Evolutionary conservation across 2,329 filamentous ascomycete genomes (phyloP), one percentile per base, ranked within the genome.

Genomic region (Lachnellula cervina): DNA sequence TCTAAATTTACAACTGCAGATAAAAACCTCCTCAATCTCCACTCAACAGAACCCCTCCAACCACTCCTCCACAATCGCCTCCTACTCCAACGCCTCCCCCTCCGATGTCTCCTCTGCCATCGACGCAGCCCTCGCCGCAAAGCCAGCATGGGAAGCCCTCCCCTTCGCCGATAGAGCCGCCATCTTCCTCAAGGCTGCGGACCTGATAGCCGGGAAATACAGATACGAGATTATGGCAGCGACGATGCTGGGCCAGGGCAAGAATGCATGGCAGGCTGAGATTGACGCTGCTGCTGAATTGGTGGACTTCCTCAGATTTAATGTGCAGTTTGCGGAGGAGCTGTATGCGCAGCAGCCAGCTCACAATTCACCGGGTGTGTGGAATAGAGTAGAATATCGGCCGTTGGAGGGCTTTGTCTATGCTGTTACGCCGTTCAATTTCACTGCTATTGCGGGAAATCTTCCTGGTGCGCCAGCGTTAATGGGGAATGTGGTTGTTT

Each of bases 361-460:
- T 16, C 14, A n/a, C n/a, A 16, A 40, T 17, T 97, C 89, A 2
- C 76, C 88, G 1, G 90, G 90, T 40, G 82, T 96, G 38, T 97
- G 92, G 92, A 97, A 97, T 74, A 84, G 92, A 43, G 81, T 91
- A 58, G 92, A 97, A 74, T 86, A 96, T 78, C 82, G 92, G 40
- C 87, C 93, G 17, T 82, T 97, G 3, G 92, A 97, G 73, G 92
- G 92, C 17, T 97, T 97, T 72, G 90, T 97, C 59, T 97, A 97
- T 71, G 93, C 92, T 37, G 84, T 97, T 66, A 90, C 87, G 57
- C 92, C 92, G 44, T 97, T 97, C 81, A 97, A 97, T 78, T 97
- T 97, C 76, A 97, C 92, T 21, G 92, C 92, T 60, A 96, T 97
- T 65, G 91, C 86, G 11, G 93, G 87, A 55, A 97, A 96, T 74